Conservation (phyloP, 345 rosid species). For the Boechera stricta region DNA sequence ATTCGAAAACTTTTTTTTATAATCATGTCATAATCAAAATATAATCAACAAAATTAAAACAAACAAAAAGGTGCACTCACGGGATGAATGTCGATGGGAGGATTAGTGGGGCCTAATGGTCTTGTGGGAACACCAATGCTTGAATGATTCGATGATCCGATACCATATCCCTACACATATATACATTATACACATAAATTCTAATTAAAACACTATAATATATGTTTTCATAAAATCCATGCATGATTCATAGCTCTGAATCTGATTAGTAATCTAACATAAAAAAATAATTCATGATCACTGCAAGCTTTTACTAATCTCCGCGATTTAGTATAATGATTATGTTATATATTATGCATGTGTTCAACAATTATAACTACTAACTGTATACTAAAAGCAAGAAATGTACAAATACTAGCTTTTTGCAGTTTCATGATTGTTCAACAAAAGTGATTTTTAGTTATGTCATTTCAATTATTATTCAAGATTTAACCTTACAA, state of each 20-base stretch:
- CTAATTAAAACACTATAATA: neutral
- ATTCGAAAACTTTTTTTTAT: neutral
- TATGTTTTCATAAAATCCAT: neutral
- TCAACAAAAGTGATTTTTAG: neutral
- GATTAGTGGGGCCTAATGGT: slow-evolving; percentile 53
- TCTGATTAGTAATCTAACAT: neutral
- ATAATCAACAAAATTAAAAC: neutral
- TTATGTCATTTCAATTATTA: neutral
- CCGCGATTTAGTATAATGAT: neutral
- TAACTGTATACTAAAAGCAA: neutral
- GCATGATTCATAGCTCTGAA: too few species aligned
- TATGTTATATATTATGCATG: neutral
- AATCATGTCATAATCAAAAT: neutral
- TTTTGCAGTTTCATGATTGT: neutral
- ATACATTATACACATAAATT: neutral
- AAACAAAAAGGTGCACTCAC: slow-evolving; percentile 54
- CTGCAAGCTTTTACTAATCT: neutral
- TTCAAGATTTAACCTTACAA: neutral
- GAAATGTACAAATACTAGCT: neutral
- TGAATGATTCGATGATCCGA: slow-evolving; percentile 36
- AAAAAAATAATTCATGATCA: neutral
- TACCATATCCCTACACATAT: slow-evolving; percentile 42
- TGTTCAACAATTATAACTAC: neutral
- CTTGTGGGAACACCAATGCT: slow-evolving; percentile 51
- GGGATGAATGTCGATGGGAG: slow-evolving; percentile 65